Evolutionary conservation across 2,329 filamentous ascomycete species (phyloP).

Genomic region (Monosporascus sp.): DNA sequence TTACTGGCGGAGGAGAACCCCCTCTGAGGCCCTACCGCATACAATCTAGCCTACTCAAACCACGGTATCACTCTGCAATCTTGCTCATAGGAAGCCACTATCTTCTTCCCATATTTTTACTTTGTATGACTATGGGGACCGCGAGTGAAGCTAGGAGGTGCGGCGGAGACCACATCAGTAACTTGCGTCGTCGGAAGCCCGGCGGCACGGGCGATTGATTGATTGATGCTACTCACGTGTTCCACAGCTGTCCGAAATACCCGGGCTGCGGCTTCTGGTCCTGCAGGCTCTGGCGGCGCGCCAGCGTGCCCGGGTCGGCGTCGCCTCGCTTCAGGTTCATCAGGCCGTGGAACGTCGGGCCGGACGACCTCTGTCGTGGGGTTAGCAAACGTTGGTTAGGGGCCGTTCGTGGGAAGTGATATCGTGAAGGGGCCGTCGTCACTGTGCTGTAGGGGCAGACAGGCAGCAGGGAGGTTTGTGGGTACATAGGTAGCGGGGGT

Average conservation of each 20-base stretch:
- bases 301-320: slow-evolving; percentile 33
- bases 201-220: too few relatives aligned
- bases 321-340: slow-evolving; percentile 43
- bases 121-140: slow-evolving; percentile 21
- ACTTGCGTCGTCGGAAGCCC: too few relatives aligned
- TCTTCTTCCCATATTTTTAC: slow-evolving; percentile 5
- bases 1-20: too few relatives aligned
- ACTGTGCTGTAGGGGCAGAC: neutral
- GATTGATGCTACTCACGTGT: slow-evolving; percentile 39
- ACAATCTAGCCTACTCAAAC: too few relatives aligned
- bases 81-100: slow-evolving; percentile 1
- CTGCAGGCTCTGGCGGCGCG: slow-evolving; percentile 49
- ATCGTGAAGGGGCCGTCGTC: neutral
- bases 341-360: slow-evolving; percentile 47
- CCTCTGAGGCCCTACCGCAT: too few relatives aligned
- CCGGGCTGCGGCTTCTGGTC: slow-evolving; percentile 47
- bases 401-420: too few relatives aligned
- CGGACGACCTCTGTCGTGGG: slow-evolving; percentile 22
- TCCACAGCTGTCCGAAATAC: slow-evolving; percentile 51
- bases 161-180: too few relatives aligned
- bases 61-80: neutral
- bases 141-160: slow-evolving; percentile 20
- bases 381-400: neutral
- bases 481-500: neutral
- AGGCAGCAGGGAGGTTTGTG: neutral